Conservation (phyloP, 176 grass and related monocot genomes). For the Musa beccarii region DNA sequence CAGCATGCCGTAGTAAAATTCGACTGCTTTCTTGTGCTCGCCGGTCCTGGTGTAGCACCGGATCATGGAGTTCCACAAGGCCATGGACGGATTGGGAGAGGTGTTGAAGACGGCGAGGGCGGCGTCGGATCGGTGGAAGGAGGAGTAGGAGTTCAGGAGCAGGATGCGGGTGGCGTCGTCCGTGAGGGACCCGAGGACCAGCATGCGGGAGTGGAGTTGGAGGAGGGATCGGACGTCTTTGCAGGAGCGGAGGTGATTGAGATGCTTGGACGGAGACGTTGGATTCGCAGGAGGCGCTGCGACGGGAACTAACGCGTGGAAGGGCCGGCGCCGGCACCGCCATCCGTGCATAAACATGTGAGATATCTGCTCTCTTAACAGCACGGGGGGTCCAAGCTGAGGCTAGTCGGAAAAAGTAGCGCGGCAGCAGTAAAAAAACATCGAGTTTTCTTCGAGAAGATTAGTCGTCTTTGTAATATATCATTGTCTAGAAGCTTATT, state of each 20-base stretch:
- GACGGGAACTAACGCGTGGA: not conserved
- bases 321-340: not conserved
- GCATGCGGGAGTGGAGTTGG: slow-evolving; percentile 50
- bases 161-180: slow-evolving; percentile 37
- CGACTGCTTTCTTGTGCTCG: slow-evolving; percentile 29
- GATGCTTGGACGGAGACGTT: not conserved
- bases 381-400: not conserved
- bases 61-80: slow-evolving; percentile 61
- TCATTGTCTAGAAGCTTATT: too few relatives aligned
- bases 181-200: slow-evolving; percentile 42
- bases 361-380: not conserved
- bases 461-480: too few relatives aligned
- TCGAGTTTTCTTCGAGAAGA: too few relatives aligned
- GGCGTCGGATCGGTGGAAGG: slow-evolving; percentile 28
- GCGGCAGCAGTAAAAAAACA: too few relatives aligned
- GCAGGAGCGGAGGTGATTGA: slow-evolving; percentile 13
- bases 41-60: slow-evolving; percentile 38
- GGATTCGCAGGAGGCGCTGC: not conserved
- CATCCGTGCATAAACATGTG: not conserved
- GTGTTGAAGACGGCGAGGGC: slow-evolving; percentile 54
- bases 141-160: slow-evolving; percentile 55
- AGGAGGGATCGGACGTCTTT: slow-evolving; percentile 41
- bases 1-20: slow-evolving; percentile 43
- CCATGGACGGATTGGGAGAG: slow-evolving; percentile 31
- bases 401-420: too few relatives aligned